These are phyloP conservation scores for Cutaneotrichosporon mucoides DNA, from an alignment of 1,284 basidiomycete genomes.

Conservation along the genomic window DNA sequence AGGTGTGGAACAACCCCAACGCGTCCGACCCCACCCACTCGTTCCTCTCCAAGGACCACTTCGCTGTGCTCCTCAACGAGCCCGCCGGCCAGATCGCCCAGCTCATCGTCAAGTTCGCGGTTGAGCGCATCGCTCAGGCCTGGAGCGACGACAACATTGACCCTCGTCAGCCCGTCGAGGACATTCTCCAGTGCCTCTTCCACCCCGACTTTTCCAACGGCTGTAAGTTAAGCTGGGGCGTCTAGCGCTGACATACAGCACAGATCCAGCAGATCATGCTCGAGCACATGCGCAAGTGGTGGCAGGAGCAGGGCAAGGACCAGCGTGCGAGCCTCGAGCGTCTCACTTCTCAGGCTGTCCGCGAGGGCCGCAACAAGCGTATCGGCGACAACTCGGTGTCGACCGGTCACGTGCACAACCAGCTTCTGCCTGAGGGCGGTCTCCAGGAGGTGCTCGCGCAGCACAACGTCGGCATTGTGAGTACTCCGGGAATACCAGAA, in stretches of 20 bases:
- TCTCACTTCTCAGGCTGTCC: slow-evolving; percentile 63
- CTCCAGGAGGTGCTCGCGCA: slow-evolving; percentile 45
- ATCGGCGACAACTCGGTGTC: slow-evolving; percentile 43
- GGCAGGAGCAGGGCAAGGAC: slow-evolving; percentile 56
- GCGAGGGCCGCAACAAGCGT: slow-evolving; percentile 68
- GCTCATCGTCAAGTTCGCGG: slow-evolving; percentile 57
- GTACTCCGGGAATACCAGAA: slow-evolving; percentile 5
- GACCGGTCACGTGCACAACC: slow-evolving; percentile 45
- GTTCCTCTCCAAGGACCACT: slow-evolving; percentile 48
- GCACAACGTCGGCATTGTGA: slow-evolving; percentile 48
- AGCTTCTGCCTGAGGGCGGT: slow-evolving; percentile 40
- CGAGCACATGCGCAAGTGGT: slow-evolving; percentile 53
- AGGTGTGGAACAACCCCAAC: slow-evolving; percentile 71
- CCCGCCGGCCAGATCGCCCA: slow-evolving; percentile 71
- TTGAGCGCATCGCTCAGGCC: slow-evolving; percentile 63
- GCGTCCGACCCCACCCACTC: slow-evolving; percentile 77
- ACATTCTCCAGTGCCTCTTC: slow-evolving; percentile 73
- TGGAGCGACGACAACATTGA: slow-evolving; percentile 72
- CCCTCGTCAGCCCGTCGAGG: slow-evolving; percentile 60
- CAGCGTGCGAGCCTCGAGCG: slow-evolving; percentile 59
- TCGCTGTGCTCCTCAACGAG: slow-evolving; percentile 50
- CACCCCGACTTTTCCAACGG: slow-evolving; percentile 77
- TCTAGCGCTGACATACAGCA: slow-evolving; percentile 62
- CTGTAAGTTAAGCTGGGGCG: slow-evolving; percentile 29
- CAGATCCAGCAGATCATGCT: slow-evolving; percentile 74